A percentile compares a stretch with the other conserved stretches of the same genome.
Evolutionary conservation across 176 grass and related monocot genomes (phyloP).

Genomic region (Hsuehochloa calcarea): DNA sequence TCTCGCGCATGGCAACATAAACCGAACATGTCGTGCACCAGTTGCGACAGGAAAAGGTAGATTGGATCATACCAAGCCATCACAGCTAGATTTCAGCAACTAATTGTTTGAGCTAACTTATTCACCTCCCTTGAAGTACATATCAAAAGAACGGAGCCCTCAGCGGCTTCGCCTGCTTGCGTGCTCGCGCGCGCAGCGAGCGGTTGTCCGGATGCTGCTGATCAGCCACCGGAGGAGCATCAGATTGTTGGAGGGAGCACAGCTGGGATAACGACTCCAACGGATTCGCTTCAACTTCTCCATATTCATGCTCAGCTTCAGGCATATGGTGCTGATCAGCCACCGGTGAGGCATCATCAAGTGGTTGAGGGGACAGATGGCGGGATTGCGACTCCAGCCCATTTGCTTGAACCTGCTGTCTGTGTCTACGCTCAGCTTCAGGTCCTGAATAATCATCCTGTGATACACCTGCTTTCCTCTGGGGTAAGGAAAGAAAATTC

Average conservation of each 20-base stretch:
- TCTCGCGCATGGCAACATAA: not conserved
- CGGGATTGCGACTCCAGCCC: not conserved
- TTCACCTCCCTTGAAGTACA: not conserved
- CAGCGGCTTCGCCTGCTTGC: not conserved
- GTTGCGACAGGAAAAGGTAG: not conserved
- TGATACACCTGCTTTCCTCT: not conserved
- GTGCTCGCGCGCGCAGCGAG: not conserved
- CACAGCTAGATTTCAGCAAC: not conserved
- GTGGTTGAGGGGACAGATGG: not conserved
- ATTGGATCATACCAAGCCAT: not conserved
- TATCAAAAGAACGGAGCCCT: conserved; percentile 28
- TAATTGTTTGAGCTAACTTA: not conserved
- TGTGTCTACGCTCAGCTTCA: conserved; percentile 31
- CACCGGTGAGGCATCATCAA: not conserved
- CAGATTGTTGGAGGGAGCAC: not conserved
- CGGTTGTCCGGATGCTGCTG: too few relatives aligned
- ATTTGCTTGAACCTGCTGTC: not conserved
- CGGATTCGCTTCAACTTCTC: not conserved
- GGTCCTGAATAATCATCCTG: conserved; percentile 36
- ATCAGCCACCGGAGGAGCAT: not conserved
- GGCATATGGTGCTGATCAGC: not conserved
- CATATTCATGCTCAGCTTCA: not conserved
- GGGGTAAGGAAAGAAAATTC: not conserved
- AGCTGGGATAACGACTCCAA: not conserved
- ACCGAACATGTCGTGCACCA: not conserved